Evolutionary conservation across 1,284 basidiomycete species (phyloP), one percentile per base, ranked within the genome.

Genomic region (Phylloboletellus chloephorus): DNA sequence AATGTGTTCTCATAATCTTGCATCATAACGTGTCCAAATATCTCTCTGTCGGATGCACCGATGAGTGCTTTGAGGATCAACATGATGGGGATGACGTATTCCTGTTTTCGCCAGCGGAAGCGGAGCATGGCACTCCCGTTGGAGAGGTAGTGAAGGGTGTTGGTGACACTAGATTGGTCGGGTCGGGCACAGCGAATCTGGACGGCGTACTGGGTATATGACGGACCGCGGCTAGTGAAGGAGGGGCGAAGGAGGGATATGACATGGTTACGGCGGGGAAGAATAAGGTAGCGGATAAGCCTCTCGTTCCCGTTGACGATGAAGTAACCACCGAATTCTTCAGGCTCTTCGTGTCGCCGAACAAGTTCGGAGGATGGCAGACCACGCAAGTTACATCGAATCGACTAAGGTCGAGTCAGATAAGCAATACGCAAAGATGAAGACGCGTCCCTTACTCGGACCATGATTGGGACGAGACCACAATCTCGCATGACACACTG

Each of bases 261-360:
- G 56, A 88, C 88, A 67, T 94, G 89, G 61, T 96, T 91, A 47
- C 93, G 77, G 52, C 82, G 85, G 49, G 80, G 92, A 51, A 93
- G 82, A 64, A 94, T 94, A 58, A 96, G 85, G 68, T 94, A 98
- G 45, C 96, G 92, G 56, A 99, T 92, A 52, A 99, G 79, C 68
- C 94, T 91, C 69, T 99, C 96, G 69, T 98, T 98, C 48, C 96
- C 96, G 64, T 99, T 99, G 63, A 99, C 86, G 56, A 99, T 79
- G 61, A 98, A 99, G 71, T 98, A 98, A 20, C 95, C 96, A 33
- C 96, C 96, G 61, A 98, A 96, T 63, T 98, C 96, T 67, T 95
- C 93, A 3, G 96, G 83, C 61, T 99, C 96, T 72, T 99, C 96
- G 60, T 95, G 87, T 52, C 84, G 84, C 44, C 73, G 71, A 33